phyloP scores from a whole-genome alignment of 2,329 filamentous ascomycete genomes.

The Colletotrichum theobromicola region DNA sequence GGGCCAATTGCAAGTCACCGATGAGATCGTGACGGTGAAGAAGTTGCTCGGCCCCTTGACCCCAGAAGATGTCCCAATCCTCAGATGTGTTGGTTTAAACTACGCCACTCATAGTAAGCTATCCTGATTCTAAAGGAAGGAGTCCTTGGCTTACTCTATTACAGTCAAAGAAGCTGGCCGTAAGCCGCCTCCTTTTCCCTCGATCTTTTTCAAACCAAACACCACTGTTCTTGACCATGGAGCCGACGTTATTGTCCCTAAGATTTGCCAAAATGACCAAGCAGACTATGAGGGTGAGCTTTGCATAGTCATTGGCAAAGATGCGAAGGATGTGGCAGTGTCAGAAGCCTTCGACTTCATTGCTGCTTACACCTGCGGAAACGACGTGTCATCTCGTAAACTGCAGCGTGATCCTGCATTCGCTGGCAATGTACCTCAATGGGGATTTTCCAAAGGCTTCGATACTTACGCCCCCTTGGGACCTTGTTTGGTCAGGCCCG shows the following conservation, averaged over 20 bases:
- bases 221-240: slow-evolving; percentile 41
- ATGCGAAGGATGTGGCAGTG: slow-evolving; percentile 52
- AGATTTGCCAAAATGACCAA: slow-evolving; percentile 51
- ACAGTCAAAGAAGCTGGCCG: slow-evolving; percentile 56
- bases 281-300: slow-evolving; percentile 56
- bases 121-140: too few relatives aligned
- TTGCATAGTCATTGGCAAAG: slow-evolving; percentile 51
- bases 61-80: slow-evolving; percentile 55
- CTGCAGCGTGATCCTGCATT: slow-evolving; percentile 53
- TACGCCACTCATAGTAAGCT: slow-evolving; percentile 59
- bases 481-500: slow-evolving; percentile 48
- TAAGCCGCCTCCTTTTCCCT: slow-evolving; percentile 52
- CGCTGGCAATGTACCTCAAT: slow-evolving; percentile 60
- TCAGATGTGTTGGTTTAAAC: slow-evolving; percentile 65
- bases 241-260: slow-evolving; percentile 47
- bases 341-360: slow-evolving; percentile 53
- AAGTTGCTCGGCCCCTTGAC: slow-evolving; percentile 57
- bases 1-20: slow-evolving; percentile 52
- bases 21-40: slow-evolving; percentile 59
- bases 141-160: background rate
- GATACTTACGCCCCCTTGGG: slow-evolving; percentile 61
- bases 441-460: slow-evolving; percentile 62
- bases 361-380: slow-evolving; percentile 58
- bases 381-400: slow-evolving; percentile 60
- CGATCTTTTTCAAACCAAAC: slow-evolving; percentile 56